phyloP scores from a whole-genome alignment of 805 yeast genomes.

The Metschnikowia corniflorae region DNA sequence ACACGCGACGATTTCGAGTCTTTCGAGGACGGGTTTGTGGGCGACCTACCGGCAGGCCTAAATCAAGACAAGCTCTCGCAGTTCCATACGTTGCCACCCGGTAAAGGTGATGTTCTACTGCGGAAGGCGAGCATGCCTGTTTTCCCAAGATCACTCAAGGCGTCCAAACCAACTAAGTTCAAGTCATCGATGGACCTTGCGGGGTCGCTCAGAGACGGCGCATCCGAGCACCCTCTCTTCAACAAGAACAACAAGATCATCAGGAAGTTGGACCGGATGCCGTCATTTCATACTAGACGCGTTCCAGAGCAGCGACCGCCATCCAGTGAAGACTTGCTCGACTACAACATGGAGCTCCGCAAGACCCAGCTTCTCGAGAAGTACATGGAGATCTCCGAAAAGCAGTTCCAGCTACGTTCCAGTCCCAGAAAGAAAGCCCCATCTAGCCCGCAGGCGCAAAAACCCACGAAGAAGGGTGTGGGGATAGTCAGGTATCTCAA shows the following conservation, averaged over 20 bases:
- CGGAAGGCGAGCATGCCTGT: conserved; percentile 23
- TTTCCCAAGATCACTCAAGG: conserved; percentile 13
- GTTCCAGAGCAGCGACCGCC: not conserved
- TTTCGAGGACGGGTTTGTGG: conserved; percentile 38
- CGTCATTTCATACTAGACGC: conserved; percentile 30
- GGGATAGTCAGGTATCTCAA: conserved; percentile 33
- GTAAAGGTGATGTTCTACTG: conserved; percentile 4
- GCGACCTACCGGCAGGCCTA: conserved; percentile 10
- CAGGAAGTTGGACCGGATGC: conserved; percentile 38
- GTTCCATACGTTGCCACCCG: conserved; percentile 2
- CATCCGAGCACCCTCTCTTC: conserved; percentile 25
- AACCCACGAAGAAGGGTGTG: conserved; percentile 13
- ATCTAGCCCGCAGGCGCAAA: not conserved
- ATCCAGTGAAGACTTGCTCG: conserved; percentile 22
- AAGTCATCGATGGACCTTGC: conserved; percentile 34
- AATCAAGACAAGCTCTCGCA: conserved; percentile 14
- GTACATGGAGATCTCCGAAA: conserved; percentile 28
- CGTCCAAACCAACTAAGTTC: conserved; percentile 23
- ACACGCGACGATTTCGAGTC: conserved; percentile 35
- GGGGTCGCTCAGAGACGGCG: conserved; percentile 7
- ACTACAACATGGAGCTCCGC: conserved; percentile 18
- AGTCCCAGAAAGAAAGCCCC: conserved; percentile 13
- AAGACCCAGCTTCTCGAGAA: conserved; percentile 30
- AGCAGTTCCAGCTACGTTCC: conserved; percentile 17
- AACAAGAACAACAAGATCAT: conserved; percentile 34